Conservation (phyloP, 2,329 filamentous ascomycete genomes). For the Juglanconis sp. region DNA sequence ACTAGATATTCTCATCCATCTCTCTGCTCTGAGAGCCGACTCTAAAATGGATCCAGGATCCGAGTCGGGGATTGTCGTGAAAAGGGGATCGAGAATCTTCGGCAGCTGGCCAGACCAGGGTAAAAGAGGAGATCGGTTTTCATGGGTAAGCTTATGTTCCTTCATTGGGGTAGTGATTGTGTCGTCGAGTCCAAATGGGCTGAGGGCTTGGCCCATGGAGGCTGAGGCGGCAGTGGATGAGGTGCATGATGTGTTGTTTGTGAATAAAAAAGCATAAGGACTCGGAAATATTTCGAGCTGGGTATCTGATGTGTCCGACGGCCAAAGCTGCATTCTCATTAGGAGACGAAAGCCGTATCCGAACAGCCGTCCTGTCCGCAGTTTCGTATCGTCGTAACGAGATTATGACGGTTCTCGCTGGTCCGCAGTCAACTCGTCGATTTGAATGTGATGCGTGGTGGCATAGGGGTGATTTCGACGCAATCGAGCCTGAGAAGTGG, state of each 20-base stretch:
- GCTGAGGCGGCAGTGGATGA: constrained; percentile 9
- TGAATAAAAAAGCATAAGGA: constrained; percentile 9
- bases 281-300: constrained; percentile 12
- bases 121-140: constrained; percentile 11
- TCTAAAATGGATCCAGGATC: neutral
- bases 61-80: constrained; percentile 5
- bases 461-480: constrained; percentile 2
- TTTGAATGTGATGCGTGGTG: constrained; percentile 15
- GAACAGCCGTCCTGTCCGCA: constrained; percentile 11
- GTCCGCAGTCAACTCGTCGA: constrained; percentile 15
- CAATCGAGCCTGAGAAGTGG: constrained; percentile 8
- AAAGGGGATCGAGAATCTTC: constrained; percentile 8
- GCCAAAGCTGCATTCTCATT: constrained; percentile 15
- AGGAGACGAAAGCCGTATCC: constrained; percentile 9
- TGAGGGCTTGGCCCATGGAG: neutral
- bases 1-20: constrained; percentile 17
- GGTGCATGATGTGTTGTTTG: constrained; percentile 9
- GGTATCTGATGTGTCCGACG: constrained; percentile 20
- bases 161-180: constrained; percentile 7
- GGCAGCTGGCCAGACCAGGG: constrained; percentile 4
- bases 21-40: constrained; percentile 11
- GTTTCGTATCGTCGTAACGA: constrained; percentile 20
- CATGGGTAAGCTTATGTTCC: neutral
- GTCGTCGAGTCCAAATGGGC: constrained; percentile 2
- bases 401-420: constrained; percentile 21